Percentiles rank a stretch among this genome's conserved stretches.
Conservation (phyloP, 2,329 filamentous ascomycete genomes). For the Alternaria angustiovoidea region DNA sequence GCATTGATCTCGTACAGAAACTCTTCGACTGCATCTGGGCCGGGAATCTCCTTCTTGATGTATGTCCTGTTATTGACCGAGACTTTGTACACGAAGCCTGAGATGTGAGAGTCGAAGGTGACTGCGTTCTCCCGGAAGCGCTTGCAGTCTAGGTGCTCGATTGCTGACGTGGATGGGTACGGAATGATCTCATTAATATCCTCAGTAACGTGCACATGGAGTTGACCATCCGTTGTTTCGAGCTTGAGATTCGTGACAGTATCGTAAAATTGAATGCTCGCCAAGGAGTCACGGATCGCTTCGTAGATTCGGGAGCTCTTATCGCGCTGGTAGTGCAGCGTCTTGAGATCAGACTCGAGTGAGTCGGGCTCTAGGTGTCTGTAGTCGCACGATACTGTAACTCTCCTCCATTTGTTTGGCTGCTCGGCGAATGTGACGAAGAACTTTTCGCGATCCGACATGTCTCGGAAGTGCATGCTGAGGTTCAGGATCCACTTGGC, state of each 20-base stretch:
- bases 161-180: slow-evolving; percentile 76
- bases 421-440: slow-evolving; percentile 92
- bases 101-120: slow-evolving; percentile 89
- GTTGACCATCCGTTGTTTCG: slow-evolving; percentile 82
- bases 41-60: slow-evolving; percentile 98
- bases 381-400: slow-evolving; percentile 95
- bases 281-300: slow-evolving; percentile 87
- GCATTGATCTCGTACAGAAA: slow-evolving; percentile 98
- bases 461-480: slow-evolving; percentile 97
- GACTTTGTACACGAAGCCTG: slow-evolving; percentile 97
- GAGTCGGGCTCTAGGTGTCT: slow-evolving; percentile 80
- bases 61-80: slow-evolving; percentile 72
- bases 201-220: slow-evolving; percentile 98
- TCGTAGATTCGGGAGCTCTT: slow-evolving; percentile 95
- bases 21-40: slow-evolving; percentile 92
- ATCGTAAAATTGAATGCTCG: slow-evolving; percentile 95
- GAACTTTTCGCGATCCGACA: slow-evolving; percentile 93
- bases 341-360: slow-evolving; percentile 81
- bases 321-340: slow-evolving; percentile 83
- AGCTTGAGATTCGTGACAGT: slow-evolving; percentile 96
- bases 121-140: slow-evolving; percentile 77
- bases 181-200: slow-evolving; percentile 94
- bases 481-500: slow-evolving; percentile 93
- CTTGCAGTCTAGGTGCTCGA: slow-evolving; percentile 71
- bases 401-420: slow-evolving; percentile 80